Conservation (phyloP, 1,284 basidiomycete species). For the Trametes pubescens region DNA sequence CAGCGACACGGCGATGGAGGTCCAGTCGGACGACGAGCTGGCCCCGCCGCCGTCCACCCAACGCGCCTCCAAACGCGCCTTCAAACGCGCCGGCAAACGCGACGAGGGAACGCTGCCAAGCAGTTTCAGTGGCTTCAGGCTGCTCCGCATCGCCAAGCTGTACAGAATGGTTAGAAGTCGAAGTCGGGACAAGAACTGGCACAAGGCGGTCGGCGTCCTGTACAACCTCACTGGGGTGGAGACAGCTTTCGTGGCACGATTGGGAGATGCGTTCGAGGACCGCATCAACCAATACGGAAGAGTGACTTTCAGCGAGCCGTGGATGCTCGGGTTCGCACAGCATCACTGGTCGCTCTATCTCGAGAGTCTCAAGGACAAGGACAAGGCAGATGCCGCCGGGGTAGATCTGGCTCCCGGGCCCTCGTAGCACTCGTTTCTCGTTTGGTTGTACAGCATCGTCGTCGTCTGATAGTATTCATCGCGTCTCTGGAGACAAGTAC, state of each 20-base stretch:
- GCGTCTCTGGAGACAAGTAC: conserved; percentile 63
- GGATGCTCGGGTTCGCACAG: neutral
- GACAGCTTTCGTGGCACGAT: too few species aligned
- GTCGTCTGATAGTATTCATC: conserved; percentile 47
- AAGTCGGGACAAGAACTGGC: neutral
- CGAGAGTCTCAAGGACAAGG: neutral
- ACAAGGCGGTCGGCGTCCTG: neutral
- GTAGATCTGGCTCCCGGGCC: neutral
- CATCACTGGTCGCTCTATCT: neutral
- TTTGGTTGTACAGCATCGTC: conserved; percentile 10
- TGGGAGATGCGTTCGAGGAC: too few species aligned
- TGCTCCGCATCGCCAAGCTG: conserved; percentile 4
- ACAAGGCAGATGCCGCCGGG: neutral
- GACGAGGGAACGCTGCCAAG: neutral
- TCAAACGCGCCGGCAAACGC: too few species aligned
- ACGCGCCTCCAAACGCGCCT: neutral
- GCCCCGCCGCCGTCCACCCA: neutral
- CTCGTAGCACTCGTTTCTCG: neutral
- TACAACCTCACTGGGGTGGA: neutral
- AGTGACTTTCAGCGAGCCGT: too few species aligned
- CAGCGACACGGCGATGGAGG: neutral
- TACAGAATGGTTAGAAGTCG: neutral
- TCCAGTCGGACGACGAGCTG: neutral
- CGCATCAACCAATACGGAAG: too few species aligned
- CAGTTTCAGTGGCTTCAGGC: neutral